Conservation (phyloP, 1,139 yeast genomes). For the Blastobotrys serpentis region DNA sequence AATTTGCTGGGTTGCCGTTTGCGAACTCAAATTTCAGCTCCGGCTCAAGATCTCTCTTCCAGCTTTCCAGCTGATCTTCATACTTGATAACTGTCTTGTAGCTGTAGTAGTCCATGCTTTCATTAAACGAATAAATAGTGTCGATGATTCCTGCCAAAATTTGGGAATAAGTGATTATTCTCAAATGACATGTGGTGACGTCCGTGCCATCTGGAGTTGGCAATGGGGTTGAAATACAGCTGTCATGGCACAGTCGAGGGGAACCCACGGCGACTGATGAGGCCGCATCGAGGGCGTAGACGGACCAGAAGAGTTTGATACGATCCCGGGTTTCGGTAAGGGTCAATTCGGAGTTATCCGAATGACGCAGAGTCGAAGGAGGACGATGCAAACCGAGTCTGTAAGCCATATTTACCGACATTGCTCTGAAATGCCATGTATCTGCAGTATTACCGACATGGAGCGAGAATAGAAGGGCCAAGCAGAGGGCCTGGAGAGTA, state of each 20-base stretch:
- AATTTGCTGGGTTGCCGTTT: conserved; percentile 55
- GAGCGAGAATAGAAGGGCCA: conserved; percentile 69
- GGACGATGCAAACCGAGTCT: conserved; percentile 83
- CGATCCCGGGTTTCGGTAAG: conserved; percentile 70
- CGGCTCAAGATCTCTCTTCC: conserved; percentile 72
- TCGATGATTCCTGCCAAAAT: conserved; percentile 74
- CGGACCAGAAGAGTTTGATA: conserved; percentile 80
- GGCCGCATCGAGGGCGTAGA: conserved; percentile 73
- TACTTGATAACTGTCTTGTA: conserved; percentile 43
- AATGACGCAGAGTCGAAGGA: conserved; percentile 77
- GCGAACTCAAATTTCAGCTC: conserved; percentile 63
- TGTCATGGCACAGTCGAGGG: conserved; percentile 74
- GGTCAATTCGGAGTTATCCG: conserved; percentile 47
- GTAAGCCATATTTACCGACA: conserved; percentile 80
- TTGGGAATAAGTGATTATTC: conserved; percentile 59
- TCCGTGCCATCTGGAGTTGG: conserved; percentile 42
- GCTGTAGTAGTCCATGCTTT: conserved; percentile 45
- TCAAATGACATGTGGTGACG: conserved; percentile 27
- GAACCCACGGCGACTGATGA: conserved; percentile 77
- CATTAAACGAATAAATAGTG: conserved; percentile 47
- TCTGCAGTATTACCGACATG: conserved; percentile 73
- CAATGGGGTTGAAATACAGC: conserved; percentile 80
- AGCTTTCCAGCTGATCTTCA: conserved; percentile 72
- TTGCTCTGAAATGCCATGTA: conserved; percentile 72
- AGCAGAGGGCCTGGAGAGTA: conserved; percentile 65